phyloP scores from a whole-genome alignment of 2,329 filamentous ascomycete species.

The Fusarium anthophilum region DNA sequence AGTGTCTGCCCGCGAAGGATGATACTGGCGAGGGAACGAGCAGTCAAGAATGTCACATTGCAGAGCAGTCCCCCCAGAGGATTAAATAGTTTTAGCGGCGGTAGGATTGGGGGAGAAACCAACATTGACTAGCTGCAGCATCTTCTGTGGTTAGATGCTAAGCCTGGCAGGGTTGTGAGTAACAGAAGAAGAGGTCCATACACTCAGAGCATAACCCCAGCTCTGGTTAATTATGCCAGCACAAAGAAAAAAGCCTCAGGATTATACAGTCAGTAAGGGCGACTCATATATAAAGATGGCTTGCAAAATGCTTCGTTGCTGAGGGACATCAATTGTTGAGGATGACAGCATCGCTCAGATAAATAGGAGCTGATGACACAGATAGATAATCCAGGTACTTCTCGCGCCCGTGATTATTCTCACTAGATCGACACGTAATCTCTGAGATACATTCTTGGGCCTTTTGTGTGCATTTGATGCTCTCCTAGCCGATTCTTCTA shows the following conservation, averaged over 20 bases:
- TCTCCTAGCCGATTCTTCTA: neutral
- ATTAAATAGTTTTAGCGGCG: neutral
- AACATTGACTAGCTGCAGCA: neutral
- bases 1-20: neutral
- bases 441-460: no score
- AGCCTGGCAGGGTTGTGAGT: neutral
- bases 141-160: neutral
- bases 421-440: neutral
- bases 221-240: neutral
- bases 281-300: neutral
- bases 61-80: no score
- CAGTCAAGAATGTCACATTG: neutral
- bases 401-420: no score
- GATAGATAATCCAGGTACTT: neutral
- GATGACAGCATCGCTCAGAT: neutral
- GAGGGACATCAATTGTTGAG: neutral
- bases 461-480: neutral
- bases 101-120: no score
- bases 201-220: neutral
- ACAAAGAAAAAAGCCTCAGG: neutral
- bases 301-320: neutral
- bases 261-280: fast-evolving
- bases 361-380: neutral
- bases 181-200: neutral
- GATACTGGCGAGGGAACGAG: neutral